phyloP scores from a whole-genome alignment of 1,284 basidiomycete species.

The Moesziomyces sp. region DNA sequence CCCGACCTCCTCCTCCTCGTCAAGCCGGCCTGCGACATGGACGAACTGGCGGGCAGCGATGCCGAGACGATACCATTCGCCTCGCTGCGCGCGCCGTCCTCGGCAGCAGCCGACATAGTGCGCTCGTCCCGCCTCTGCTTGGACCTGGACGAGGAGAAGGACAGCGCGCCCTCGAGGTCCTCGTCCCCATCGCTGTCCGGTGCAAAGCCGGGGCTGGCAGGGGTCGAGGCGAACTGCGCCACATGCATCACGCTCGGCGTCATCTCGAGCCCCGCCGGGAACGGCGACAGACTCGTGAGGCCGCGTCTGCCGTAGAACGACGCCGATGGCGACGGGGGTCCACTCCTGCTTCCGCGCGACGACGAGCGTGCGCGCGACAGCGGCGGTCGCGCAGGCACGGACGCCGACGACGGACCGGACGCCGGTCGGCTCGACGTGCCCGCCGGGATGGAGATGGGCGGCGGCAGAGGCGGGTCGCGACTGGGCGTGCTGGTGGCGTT shows the following conservation, averaged over 20 bases:
- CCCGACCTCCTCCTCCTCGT: conserved; percentile 26
- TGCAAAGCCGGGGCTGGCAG: conserved; percentile 32
- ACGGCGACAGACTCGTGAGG: conserved; percentile 36
- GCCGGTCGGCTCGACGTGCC: not conserved
- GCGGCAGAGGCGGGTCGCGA: conserved; percentile 34
- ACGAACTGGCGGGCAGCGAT: conserved; percentile 12
- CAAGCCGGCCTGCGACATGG: conserved; percentile 16
- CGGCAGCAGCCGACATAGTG: conserved; percentile 14
- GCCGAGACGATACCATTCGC: conserved; percentile 1
- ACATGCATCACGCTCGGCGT: conserved; percentile 27
- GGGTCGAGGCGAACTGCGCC: conserved; percentile 21
- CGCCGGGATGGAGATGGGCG: conserved; percentile 40
- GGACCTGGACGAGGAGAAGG: conserved; percentile 36
- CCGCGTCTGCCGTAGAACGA: conserved; percentile 46
- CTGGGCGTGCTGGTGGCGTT: not conserved
- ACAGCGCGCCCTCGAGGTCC: conserved; percentile 20
- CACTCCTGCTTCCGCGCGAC: conserved; percentile 44
- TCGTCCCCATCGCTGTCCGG: conserved; percentile 46
- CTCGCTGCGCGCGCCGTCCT: conserved; percentile 4
- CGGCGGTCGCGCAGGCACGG: conserved; percentile 9
- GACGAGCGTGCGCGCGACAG: conserved; percentile 22
- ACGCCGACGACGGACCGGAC: conserved; percentile 18
- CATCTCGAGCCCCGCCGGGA: conserved; percentile 43
- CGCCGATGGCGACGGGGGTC: conserved; percentile 41
- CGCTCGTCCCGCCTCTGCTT: conserved; percentile 35